These are phyloP conservation scores for Hemerocallis citrina DNA, from an alignment of 106 monocot species.

Conservation along the genomic window DNA sequence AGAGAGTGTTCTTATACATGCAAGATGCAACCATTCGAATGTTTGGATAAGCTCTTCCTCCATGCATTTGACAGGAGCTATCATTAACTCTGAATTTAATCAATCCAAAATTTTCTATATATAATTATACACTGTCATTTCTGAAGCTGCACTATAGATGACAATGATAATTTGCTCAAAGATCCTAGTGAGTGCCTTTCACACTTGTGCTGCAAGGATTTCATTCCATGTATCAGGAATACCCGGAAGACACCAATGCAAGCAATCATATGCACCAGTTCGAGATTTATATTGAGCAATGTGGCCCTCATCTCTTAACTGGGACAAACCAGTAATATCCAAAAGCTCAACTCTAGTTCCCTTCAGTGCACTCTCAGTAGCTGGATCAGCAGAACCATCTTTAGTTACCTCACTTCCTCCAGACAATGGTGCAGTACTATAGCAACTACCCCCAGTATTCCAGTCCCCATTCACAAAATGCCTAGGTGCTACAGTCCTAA, in stretches of 20 bases:
- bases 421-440: conserved; percentile 49
- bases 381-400: conserved; percentile 42
- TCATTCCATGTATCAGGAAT: conserved; percentile 96
- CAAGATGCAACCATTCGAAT: no score
- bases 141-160: no score
- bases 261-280: conserved; percentile 64
- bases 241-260: conserved; percentile 96
- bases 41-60: no score
- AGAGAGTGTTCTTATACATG: no score
- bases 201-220: conserved; percentile 69
- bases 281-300: conserved; percentile 68
- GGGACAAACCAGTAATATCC: conserved; percentile 77
- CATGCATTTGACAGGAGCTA: no score
- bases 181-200: no score
- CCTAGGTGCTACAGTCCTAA: conserved; percentile 74
- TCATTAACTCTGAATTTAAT: no score
- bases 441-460: conserved; percentile 93
- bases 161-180: no score
- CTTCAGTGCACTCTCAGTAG: conserved; percentile 42
- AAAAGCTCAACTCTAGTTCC: conserved; percentile 66
- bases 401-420: conserved; percentile 51
- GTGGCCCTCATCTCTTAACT: conserved; percentile 79
- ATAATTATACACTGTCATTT: no score
- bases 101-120: no score
- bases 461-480: conserved; percentile 92